Percentiles rank a stretch among this genome's conserved stretches.
Conservation (phyloP, 2,329 filamentous ascomycete species). For the Diaporthe sp. region DNA sequence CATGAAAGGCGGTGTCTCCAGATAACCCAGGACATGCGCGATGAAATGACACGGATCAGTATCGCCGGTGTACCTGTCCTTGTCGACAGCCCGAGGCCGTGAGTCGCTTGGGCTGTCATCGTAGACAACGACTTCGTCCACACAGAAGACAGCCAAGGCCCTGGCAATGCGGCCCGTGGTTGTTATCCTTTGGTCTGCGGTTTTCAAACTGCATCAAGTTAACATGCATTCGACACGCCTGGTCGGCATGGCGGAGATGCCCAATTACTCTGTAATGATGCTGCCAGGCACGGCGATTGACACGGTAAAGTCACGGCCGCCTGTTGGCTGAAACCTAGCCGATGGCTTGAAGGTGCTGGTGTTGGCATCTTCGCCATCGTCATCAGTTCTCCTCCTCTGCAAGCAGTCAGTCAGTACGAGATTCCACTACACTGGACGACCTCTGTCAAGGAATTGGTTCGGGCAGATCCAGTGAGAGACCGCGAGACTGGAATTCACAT, state of each 20-base stretch:
- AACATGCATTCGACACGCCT: conserved; percentile 17
- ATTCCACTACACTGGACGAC: conserved; percentile 27
- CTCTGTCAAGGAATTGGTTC: not conserved
- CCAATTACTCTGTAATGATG: conserved; percentile 78
- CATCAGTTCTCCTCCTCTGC: conserved; percentile 66
- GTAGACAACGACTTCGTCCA: conserved; percentile 88
- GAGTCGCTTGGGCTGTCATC: conserved; percentile 73
- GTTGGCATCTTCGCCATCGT: conserved; percentile 50
- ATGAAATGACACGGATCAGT: conserved; percentile 85
- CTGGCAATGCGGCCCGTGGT: conserved; percentile 84
- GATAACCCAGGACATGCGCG: conserved; percentile 82
- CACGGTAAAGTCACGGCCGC: conserved; percentile 79
- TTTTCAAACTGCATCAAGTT: conserved; percentile 69
- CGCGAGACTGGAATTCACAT: conserved; percentile 19
- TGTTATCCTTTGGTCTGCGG: conserved; percentile 81
- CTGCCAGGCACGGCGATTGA: conserved; percentile 85
- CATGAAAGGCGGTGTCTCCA: conserved; percentile 88
- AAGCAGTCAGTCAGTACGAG: conserved; percentile 37
- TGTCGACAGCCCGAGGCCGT: conserved; percentile 63
- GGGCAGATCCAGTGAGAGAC: not conserved
- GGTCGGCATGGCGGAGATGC: not conserved
- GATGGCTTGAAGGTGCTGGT: conserved; percentile 76
- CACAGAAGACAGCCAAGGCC: conserved; percentile 84
- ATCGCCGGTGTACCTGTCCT: conserved; percentile 74
- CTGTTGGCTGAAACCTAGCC: conserved; percentile 75